These are phyloP conservation scores for Spergularia marina DNA, from an alignment of 148 eudicot genomes.

Conservation along the genomic window DNA sequence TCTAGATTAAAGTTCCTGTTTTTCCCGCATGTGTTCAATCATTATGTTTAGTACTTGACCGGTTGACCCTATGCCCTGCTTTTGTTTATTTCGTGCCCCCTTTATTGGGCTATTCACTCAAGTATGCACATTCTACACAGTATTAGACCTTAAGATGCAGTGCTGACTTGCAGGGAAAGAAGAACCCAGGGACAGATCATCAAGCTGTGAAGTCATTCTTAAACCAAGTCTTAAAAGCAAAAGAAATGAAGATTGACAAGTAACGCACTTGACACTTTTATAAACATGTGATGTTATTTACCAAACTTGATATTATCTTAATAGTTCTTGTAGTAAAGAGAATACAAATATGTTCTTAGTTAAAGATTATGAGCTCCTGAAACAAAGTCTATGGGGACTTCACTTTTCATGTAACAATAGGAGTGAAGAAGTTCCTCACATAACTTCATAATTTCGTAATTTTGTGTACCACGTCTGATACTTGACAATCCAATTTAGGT, in stretches of 20 bases:
- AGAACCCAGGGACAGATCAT: constrained; percentile 80
- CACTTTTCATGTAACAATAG: no score
- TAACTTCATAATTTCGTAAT: no score
- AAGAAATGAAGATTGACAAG: constrained; percentile 96
- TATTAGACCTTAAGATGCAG: constrained; percentile 8
- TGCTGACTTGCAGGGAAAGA: constrained; percentile 67
- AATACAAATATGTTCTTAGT: no score
- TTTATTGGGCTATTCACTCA: neutral
- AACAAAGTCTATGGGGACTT: no score
- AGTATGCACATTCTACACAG: neutral
- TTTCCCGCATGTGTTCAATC: neutral
- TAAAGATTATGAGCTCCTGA: no score
- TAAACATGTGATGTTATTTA: neutral
- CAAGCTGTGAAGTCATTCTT: constrained; percentile 64
- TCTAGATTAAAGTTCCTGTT: neutral
- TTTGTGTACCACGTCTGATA: no score
- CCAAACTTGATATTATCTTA: neutral
- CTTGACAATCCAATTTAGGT: no score
- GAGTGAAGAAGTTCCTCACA: no score
- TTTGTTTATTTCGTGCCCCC: neutral
- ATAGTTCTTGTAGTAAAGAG: no score
- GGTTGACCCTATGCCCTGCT: no score
- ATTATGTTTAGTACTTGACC: neutral
- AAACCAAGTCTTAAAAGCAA: constrained; percentile 61
- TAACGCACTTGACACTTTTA: constrained; percentile 21